Evolutionary conservation across 805 yeast genomes (phyloP).

Genomic region (Yamadazyma tumulicola): DNA sequence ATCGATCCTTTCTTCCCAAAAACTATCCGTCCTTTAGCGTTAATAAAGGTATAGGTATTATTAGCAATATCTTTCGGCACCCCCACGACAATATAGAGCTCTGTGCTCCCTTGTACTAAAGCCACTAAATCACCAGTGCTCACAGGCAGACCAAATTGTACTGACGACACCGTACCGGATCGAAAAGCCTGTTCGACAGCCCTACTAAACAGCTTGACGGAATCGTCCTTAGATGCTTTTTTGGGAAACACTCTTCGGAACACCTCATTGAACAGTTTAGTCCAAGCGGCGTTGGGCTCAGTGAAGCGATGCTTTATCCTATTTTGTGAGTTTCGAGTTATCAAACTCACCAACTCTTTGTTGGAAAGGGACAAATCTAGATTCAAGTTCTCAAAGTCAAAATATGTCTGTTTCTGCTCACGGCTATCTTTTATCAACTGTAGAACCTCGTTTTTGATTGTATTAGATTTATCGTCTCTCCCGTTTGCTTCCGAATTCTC

Average conservation of each 20-base stretch:
- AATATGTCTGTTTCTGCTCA: slow-evolving; percentile 3
- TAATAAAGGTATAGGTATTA: slow-evolving; percentile 54
- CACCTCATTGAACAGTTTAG: no score
- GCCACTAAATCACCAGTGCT: slow-evolving; percentile 64
- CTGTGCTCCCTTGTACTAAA: slow-evolving; percentile 40
- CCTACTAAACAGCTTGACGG: no score
- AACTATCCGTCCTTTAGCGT: slow-evolving; percentile 53
- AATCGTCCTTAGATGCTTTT: no score
- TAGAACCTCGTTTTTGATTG: no score
- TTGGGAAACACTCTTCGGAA: no score
- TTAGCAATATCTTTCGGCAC: slow-evolving; percentile 49
- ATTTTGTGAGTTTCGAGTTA: neutral
- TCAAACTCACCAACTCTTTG: slow-evolving; percentile 4
- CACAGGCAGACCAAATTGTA: slow-evolving; percentile 19
- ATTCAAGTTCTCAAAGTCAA: slow-evolving; percentile 21
- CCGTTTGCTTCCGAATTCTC: no score
- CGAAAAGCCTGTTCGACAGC: no score
- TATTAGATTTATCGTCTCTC: no score
- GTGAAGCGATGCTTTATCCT: neutral
- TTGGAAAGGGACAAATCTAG: slow-evolving; percentile 20
- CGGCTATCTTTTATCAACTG: neutral
- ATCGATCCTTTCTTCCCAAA: slow-evolving; percentile 46
- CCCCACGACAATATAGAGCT: slow-evolving; percentile 52
- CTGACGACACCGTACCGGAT: slow-evolving; percentile 17
- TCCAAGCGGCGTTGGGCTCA: neutral